Percentiles rank a stretch among this genome's conserved stretches.
Conservation (phyloP, 495 filamentous ascomycete species). For the Melanomma pulvis-pyrius region DNA sequence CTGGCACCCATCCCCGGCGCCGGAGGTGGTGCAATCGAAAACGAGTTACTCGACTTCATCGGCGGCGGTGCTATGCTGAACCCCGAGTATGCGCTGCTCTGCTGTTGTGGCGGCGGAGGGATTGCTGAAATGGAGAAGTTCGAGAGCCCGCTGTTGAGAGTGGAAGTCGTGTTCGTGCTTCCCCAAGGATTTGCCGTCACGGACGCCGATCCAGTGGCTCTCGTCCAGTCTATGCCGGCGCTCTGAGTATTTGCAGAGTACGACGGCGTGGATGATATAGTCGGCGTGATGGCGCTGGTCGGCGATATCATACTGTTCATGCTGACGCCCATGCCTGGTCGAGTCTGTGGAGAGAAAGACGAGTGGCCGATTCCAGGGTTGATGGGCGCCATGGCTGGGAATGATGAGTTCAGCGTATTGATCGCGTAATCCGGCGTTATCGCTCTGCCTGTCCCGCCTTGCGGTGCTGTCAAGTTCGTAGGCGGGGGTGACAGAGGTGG, state of each 20-base stretch:
- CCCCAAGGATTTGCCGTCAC: constrained; percentile 22
- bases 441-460: constrained; percentile 6
- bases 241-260: constrained; percentile 19
- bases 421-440: constrained; percentile 57
- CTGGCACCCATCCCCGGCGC: constrained; percentile 11
- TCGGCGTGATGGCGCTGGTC: not conserved
- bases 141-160: constrained; percentile 9
- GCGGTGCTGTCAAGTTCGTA: constrained; percentile 21
- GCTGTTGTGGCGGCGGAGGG: constrained; percentile 13
- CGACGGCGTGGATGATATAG: constrained; percentile 1
- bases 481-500: constrained; percentile 28
- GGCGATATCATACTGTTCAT: constrained; percentile 31
- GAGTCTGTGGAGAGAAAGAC: constrained; percentile 19
- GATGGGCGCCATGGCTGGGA: constrained; percentile 47
- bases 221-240: constrained; percentile 25
- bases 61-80: constrained; percentile 35
- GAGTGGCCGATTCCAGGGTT: constrained; percentile 26
- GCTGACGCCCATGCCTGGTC: constrained; percentile 30
- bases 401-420: constrained; percentile 54
- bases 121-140: constrained; percentile 18
- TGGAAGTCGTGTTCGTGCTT: constrained; percentile 3
- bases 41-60: constrained; percentile 6
- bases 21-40: constrained; percentile 36
- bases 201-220: constrained; percentile 14
- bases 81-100: constrained; percentile 16